phyloP scores from a whole-genome alignment of 345 rosid species.

The Hibiscus mutabilis region DNA sequence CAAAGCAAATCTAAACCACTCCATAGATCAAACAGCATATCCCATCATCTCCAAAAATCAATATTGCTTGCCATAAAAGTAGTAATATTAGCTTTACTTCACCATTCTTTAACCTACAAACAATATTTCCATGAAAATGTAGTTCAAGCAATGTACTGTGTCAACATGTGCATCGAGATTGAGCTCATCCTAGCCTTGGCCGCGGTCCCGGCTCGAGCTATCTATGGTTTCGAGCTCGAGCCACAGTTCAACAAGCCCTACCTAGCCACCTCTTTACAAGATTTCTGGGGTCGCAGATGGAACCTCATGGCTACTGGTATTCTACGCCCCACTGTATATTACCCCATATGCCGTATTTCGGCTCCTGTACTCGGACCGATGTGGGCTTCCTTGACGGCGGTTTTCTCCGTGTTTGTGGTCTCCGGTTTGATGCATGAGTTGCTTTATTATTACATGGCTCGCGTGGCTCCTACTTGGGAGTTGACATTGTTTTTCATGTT shows the following conservation, averaged over 20 bases:
- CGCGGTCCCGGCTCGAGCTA: conserved; percentile 32
- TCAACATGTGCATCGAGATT: conserved; percentile 35
- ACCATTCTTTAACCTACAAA: conserved; percentile 32
- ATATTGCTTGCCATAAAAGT: conserved; percentile 29
- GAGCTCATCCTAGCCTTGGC: conserved; percentile 33
- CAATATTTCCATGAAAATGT: conserved; percentile 23
- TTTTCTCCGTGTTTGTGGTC: conserved; percentile 35
- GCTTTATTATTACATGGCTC: conserved; percentile 33
- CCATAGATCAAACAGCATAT: neutral
- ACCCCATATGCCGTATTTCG: conserved; percentile 27
- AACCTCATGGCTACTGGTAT: conserved; percentile 51
- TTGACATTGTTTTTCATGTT: conserved; percentile 58
- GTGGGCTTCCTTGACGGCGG: conserved; percentile 26
- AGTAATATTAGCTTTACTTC: conserved; percentile 20
- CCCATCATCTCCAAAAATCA: neutral
- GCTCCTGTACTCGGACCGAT: conserved; percentile 15
- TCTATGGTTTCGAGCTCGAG: conserved; percentile 45
- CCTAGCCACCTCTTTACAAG: conserved; percentile 63
- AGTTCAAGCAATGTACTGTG: conserved; percentile 29
- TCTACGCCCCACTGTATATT: conserved; percentile 45
- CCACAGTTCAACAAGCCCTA: conserved; percentile 64
- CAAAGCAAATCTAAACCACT: neutral
- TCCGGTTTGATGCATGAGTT: conserved; percentile 66
- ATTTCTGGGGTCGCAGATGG: conserved; percentile 85
- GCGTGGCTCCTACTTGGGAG: conserved; percentile 66